Evolutionary conservation across 192 early-diverging fungal species (phyloP).

Genomic region (Thoreauomyces humboldtii): DNA sequence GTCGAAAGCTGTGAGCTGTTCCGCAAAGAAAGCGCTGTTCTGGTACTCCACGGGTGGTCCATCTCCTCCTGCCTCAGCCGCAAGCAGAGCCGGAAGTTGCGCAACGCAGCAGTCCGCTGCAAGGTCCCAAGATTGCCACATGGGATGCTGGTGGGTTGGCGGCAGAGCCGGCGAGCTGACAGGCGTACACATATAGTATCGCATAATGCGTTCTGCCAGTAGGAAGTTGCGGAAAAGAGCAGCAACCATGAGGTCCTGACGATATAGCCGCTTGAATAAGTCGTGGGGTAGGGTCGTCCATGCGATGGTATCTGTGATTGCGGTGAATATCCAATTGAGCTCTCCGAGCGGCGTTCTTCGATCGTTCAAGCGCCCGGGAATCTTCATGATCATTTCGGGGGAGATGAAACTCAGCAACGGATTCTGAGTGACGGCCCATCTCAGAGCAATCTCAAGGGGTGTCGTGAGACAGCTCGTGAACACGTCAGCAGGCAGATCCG

Average conservation of each 20-base stretch:
- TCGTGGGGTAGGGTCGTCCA: slow-evolving; percentile 91
- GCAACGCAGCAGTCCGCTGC: slow-evolving; percentile 90
- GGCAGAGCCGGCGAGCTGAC: slow-evolving; percentile 83
- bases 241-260: slow-evolving; percentile 93
- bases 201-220: slow-evolving; percentile 93
- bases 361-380: slow-evolving; percentile 86
- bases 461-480: slow-evolving; percentile 96
- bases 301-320: slow-evolving; percentile 97
- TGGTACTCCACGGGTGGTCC: slow-evolving; percentile 59
- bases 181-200: slow-evolving; percentile 89
- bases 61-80: slow-evolving; percentile 25
- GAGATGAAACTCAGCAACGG: slow-evolving; percentile 71
- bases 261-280: slow-evolving; percentile 85
- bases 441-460: slow-evolving; percentile 87
- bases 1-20: slow-evolving; percentile 96
- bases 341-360: slow-evolving; percentile 93
- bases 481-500: slow-evolving; percentile 92
- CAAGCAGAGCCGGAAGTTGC: slow-evolving; percentile 81
- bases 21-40: slow-evolving; percentile 87
- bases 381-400: slow-evolving; percentile 79
- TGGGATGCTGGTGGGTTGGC: slow-evolving; percentile 87
- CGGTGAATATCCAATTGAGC: slow-evolving; percentile 98
- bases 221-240: slow-evolving; percentile 94
- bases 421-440: slow-evolving; percentile 88
- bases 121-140: slow-evolving; percentile 95